phyloP scores from a whole-genome alignment of 768 basidiomycete genomes.

The Nevesoporus exiguus region DNA sequence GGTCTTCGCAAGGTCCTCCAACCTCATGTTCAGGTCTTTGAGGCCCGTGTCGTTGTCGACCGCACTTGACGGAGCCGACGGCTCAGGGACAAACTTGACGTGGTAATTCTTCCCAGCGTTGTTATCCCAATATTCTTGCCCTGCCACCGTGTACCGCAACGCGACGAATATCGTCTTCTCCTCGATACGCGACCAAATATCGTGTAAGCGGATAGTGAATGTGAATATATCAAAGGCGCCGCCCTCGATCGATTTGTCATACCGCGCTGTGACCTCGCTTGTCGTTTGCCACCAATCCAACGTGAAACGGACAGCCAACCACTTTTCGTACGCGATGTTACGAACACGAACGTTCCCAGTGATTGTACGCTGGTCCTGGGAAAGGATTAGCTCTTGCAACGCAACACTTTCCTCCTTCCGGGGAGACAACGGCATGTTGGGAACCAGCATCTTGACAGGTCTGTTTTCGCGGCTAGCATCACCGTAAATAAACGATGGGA shows the following conservation, averaged over 20 bases:
- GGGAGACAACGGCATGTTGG: constrained; percentile 58
- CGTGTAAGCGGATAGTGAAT: constrained; percentile 74
- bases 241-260: constrained; percentile 42
- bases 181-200: constrained; percentile 72
- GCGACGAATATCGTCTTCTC: constrained; percentile 82
- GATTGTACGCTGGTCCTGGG: constrained; percentile 51
- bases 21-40: constrained; percentile 58
- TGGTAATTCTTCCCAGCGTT: constrained; percentile 77
- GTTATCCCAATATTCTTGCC: constrained; percentile 90
- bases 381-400: constrained; percentile 54
- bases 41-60: constrained; percentile 44
- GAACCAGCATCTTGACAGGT: constrained; percentile 55
- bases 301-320: constrained; percentile 86
- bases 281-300: constrained; percentile 96
- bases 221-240: constrained; percentile 65
- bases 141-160: constrained; percentile 65
- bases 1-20: constrained; percentile 59
- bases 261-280: constrained; percentile 82
- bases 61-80: constrained; percentile 25
- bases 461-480: constrained; percentile 32
- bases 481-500: constrained; percentile 66
- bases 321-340: constrained; percentile 86
- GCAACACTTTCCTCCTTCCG: constrained; percentile 44
- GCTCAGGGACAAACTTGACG: constrained; percentile 52
- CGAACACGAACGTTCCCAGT: constrained; percentile 74